Evolutionary conservation across 495 filamentous ascomycete species (phyloP), one percentile per base, ranked within the genome.

Genomic region (Neurospora africana): DNA sequence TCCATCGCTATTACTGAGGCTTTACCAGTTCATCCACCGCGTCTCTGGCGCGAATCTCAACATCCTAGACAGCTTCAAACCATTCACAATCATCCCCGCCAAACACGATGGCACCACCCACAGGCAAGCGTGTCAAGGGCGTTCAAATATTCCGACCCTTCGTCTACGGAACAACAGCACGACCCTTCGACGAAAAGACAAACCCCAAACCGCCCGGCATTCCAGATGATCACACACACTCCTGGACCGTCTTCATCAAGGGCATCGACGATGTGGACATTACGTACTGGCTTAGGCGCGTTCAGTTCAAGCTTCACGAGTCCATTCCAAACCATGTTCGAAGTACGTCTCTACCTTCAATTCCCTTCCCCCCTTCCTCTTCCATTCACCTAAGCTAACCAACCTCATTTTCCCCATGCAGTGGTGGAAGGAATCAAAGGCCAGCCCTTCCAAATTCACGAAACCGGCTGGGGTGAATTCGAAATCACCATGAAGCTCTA

Each of bases 391-490:
- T 37, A 23, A 33, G 23, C 47, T 35, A 13, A 69, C n/a, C 38
- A 21, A 53, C 27, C 33, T 68, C 13, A 7, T 27, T 23, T 36
- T 13, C n/a, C 13, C 68, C 23, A 1, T 35, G 38, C 71, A 82
- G 79, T 80, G 74, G 77, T 87, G 75, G 86, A 87, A 77, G 87
- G 91, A 65, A 82, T 83, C 80, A 93, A 83, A 85, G 86, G 88
- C 65, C 89, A 89, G 36, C 91, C 95, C 36, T 98, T 97, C 80
- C 87, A 92, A 79, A 91, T 98, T 61, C 86, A 86, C 69, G 95
- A 98, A 81, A 97, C 94, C 0, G 95, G 95, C 43, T 99, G 95
- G 93, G 95, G 95, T 75, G 95, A 97, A 84, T 99, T 99, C 84
- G 92, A 95, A 77, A 94, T 98, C 74, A 90, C 93, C 72, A 91